Evolutionary conservation across 768 basidiomycete genomes (phyloP), one percentile per base, ranked within the genome.

Genomic region (Favolaschia claudopus): DNA sequence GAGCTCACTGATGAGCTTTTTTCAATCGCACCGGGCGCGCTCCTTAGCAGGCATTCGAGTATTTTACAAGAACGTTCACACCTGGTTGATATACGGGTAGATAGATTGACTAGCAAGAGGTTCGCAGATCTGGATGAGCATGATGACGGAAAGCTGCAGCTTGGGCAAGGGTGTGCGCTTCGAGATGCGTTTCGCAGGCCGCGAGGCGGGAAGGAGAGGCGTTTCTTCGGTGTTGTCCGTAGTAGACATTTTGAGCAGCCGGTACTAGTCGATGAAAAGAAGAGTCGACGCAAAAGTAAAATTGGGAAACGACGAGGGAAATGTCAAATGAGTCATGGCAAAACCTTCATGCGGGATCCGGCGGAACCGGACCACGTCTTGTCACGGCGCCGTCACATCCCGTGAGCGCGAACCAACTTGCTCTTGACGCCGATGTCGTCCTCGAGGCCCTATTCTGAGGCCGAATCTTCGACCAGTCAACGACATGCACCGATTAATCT

Each of bases 41-140:
- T 22, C 3, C 31, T n/a, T 24, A 39, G 9, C 4, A 9, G 20
- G 37, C 17, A 10, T 46, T 25, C 22, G 12, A 48, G n/a, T n/a
- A n/a, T n/a, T n/a, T n/a, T n/a, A n/a, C n/a, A 17, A 22, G n/a
- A 48, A 7, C 5, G 28, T 42, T 52, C 71, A 34, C 55, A 83
- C 85, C 73, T 86, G 82, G 61, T 85, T 86, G 61, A 89, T 84
- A 65, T 85, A 88, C 0, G 87, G 86, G 51, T 84, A 82, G 34
- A 88, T 87, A 12, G 83, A 84, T 50, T 76, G 70, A n/a, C 81
- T 79, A 6, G 82, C 76, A 12, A 86, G 65, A 0, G 86, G 86
- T 65, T 88, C 87, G 34, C 82, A 80, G 19, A 84, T 45, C 64
- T 85, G 79, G n/a, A 83, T 61, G 4, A 85, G 62, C 25, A 86